Evolutionary conservation across 768 basidiomycete genomes (phyloP).

Genomic region (Artomyces pyxidatus): DNA sequence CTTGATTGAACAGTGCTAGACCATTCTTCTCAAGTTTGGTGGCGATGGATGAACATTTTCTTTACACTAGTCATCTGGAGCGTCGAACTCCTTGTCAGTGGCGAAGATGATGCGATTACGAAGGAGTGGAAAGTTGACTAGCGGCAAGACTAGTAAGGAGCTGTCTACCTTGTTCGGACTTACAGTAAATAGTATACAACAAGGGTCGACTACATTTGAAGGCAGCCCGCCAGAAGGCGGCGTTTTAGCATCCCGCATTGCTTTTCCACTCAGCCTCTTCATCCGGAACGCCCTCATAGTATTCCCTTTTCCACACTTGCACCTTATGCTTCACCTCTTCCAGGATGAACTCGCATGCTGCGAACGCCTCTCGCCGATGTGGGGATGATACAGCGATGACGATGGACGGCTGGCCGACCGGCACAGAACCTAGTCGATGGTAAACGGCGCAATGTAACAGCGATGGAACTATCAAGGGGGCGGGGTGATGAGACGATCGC

Average conservation of each 20-base stretch:
- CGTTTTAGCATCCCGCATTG: slow-evolving; percentile 28
- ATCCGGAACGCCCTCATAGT: slow-evolving; percentile 63
- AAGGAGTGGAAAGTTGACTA: slow-evolving; percentile 79
- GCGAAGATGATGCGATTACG: slow-evolving; percentile 50
- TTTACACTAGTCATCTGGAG: slow-evolving; percentile 81
- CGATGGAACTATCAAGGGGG: slow-evolving; percentile 9
- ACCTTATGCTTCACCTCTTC: slow-evolving; percentile 78
- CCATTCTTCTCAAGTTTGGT: slow-evolving; percentile 88
- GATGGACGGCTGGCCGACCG: slow-evolving; percentile 75
- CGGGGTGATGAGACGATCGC: slow-evolving; percentile 30
- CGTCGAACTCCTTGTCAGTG: slow-evolving; percentile 73
- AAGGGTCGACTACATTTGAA: too few relatives aligned
- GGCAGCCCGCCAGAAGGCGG: neutral
- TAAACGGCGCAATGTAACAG: slow-evolving; percentile 55
- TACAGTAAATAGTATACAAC: too few relatives aligned
- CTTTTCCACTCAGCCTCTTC: slow-evolving; percentile 64
- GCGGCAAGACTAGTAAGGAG: slow-evolving; percentile 6
- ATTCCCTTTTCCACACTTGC: slow-evolving; percentile 91
- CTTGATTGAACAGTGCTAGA: slow-evolving; percentile 52
- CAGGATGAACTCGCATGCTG: slow-evolving; percentile 73
- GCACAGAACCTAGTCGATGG: slow-evolving; percentile 72
- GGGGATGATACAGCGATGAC: slow-evolving; percentile 81
- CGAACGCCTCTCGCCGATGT: slow-evolving; percentile 76
- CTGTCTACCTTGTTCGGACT: neutral
- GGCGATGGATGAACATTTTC: slow-evolving; percentile 88